A percentile compares a stretch with the other conserved stretches of the same genome.
Evolutionary conservation across 768 basidiomycete species (phyloP).

Genomic region (Lentinula aciculospora): DNA sequence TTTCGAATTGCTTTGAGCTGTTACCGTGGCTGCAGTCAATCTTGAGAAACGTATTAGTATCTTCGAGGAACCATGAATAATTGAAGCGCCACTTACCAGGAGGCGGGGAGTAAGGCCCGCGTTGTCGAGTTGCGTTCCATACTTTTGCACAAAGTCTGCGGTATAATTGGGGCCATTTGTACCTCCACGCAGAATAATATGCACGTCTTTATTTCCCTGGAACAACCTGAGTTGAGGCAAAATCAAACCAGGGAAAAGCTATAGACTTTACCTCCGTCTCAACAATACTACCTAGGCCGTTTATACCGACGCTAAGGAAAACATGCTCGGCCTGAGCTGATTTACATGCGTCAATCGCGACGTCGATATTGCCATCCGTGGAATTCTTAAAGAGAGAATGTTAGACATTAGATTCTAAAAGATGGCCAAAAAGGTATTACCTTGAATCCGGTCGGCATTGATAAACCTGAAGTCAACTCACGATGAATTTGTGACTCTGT

Average conservation of each 20-base stretch:
- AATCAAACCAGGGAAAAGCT: neutral
- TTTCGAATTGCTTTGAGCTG: slow-evolving; percentile 85
- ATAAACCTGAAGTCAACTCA: slow-evolving; percentile 91
- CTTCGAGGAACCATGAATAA: neutral
- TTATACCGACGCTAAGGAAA: slow-evolving; percentile 90
- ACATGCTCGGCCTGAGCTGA: slow-evolving; percentile 88
- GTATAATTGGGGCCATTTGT: slow-evolving; percentile 87
- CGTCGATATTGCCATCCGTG: slow-evolving; percentile 46
- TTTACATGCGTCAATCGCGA: slow-evolving; percentile 96
- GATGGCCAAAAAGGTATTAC: slow-evolving; percentile 6
- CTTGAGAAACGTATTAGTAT: slow-evolving; percentile 20
- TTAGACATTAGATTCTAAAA: neutral
- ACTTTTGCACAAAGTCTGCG: slow-evolving; percentile 61
- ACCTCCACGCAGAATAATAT: slow-evolving; percentile 94
- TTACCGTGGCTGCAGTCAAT: slow-evolving; percentile 98
- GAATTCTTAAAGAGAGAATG: slow-evolving; percentile 9
- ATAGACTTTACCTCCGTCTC: slow-evolving; percentile 46
- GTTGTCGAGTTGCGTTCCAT: slow-evolving; percentile 58
- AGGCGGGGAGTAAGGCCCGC: slow-evolving; percentile 17
- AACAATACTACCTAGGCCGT: slow-evolving; percentile 89
- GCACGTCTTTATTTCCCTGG: slow-evolving; percentile 74
- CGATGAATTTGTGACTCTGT: slow-evolving; percentile 97
- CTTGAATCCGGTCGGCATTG: slow-evolving; percentile 92
- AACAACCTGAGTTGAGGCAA: neutral
- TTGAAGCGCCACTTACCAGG: neutral